Evolutionary conservation across 768 basidiomycete genomes (phyloP).

Genomic region (Calocera cornea): DNA sequence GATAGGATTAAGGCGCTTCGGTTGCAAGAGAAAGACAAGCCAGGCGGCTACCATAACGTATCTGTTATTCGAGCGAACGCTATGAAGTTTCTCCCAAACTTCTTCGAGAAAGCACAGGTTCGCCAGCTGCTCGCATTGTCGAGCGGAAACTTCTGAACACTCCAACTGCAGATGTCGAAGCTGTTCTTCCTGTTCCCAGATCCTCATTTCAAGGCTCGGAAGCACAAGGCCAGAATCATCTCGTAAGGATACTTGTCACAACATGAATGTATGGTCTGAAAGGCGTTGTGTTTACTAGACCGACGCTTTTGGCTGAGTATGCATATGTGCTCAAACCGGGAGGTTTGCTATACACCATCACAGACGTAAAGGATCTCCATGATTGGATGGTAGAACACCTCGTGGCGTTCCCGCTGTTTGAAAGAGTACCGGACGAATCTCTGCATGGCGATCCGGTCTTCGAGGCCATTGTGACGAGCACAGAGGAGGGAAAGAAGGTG

Average conservation of each 20-base stretch:
- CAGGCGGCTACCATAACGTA: conserved; percentile 49
- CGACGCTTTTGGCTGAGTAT: conserved; percentile 94
- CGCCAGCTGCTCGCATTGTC: conserved; percentile 7
- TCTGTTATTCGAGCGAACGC: conserved; percentile 91
- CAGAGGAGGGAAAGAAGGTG: conserved; percentile 96
- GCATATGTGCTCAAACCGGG: conserved; percentile 84
- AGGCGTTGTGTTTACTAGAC: conserved; percentile 24
- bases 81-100: conserved; percentile 98
- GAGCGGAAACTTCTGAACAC: background rate
- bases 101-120: conserved; percentile 73
- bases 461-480: conserved; percentile 70
- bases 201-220: conserved; percentile 94
- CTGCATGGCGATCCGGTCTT: conserved; percentile 64
- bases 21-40: conserved; percentile 29
- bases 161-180: conserved; percentile 42
- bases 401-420: conserved; percentile 76
- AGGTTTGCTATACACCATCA: conserved; percentile 96
- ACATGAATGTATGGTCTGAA: background rate
- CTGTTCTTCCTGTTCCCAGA: conserved; percentile 98
- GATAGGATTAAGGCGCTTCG: conserved; percentile 90
- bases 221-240: conserved; percentile 98
- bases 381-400: conserved; percentile 91
- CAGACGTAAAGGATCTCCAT: conserved; percentile 87
- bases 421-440: conserved; percentile 57
- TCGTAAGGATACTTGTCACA: conserved; percentile 32